Percentiles rank a stretch among this genome's conserved stretches.
phyloP scores from a whole-genome alignment of 768 basidiomycete species.

The Tubosaeta sp. region DNA sequence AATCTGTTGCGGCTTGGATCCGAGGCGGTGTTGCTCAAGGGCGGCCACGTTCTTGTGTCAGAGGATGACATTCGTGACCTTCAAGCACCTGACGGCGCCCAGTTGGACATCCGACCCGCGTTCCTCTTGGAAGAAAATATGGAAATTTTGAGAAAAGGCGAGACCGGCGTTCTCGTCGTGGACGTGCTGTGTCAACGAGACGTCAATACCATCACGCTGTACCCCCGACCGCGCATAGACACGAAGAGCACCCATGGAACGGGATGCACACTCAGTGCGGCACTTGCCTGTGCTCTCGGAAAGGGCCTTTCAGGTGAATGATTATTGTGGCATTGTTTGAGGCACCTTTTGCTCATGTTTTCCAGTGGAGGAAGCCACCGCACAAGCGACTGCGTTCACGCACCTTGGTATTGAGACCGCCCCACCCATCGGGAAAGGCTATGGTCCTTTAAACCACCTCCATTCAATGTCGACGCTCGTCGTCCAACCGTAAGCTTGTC shows the following conservation, averaged over 20 bases:
- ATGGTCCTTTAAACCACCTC: conserved; percentile 86
- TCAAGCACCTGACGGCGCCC: conserved; percentile 20
- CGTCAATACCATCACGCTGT: conserved; percentile 41
- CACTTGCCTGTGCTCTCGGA: conserved; percentile 66
- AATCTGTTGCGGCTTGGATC: conserved; percentile 47
- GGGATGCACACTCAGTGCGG: conserved; percentile 87
- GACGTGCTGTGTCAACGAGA: conserved; percentile 52
- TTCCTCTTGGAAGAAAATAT: conserved; percentile 51
- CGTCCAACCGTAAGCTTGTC: conserved; percentile 51
- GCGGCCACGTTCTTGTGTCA: conserved; percentile 64
- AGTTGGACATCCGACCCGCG: conserved; percentile 39
- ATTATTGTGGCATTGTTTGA: neutral
- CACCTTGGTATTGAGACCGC: conserved; percentile 72
- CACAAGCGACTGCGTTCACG: conserved; percentile 64
- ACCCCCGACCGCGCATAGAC: conserved; percentile 56
- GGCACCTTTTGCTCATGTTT: neutral
- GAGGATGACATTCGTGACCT: conserved; percentile 42
- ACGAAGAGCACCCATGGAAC: conserved; percentile 85
- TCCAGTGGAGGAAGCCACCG: conserved; percentile 55
- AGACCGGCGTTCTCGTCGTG: conserved; percentile 43
- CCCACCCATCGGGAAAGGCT: conserved; percentile 61
- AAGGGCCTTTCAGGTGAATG: conserved; percentile 39
- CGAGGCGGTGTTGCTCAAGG: conserved; percentile 72
- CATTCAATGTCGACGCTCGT: conserved; percentile 48
- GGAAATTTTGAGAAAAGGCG: conserved; percentile 48